These are phyloP conservation scores for Podila minutissima DNA, from an alignment of 192 early-diverging fungal species.

Conservation along the genomic window DNA sequence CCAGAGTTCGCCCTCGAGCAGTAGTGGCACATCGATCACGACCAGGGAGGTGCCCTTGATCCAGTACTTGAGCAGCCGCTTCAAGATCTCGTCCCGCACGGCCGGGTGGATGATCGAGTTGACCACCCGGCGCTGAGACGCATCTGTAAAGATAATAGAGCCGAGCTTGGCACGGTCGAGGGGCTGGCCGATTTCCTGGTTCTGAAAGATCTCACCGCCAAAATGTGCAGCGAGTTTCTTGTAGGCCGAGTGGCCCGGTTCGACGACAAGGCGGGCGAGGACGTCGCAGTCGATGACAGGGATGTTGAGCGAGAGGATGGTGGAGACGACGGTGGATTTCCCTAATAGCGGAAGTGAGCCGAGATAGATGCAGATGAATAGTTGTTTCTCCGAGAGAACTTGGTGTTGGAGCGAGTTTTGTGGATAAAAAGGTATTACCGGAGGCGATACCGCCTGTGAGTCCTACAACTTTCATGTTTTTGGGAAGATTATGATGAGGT, in stretches of 20 bases:
- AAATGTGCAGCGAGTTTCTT: constrained; percentile 79
- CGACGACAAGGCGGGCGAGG: constrained; percentile 88
- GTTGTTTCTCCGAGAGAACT: no score
- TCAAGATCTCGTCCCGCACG: constrained; percentile 85
- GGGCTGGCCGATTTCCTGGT: constrained; percentile 52
- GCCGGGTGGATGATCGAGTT: constrained; percentile 91
- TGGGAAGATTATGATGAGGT: neutral
- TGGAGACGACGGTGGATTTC: constrained; percentile 87
- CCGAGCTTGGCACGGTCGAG: constrained; percentile 85
- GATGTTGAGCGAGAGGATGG: constrained; percentile 62
- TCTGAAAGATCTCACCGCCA: constrained; percentile 70
- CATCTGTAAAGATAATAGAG: constrained; percentile 81
- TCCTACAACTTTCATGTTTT: constrained; percentile 87
- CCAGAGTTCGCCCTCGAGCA: constrained; percentile 87
- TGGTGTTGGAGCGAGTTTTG: neutral
- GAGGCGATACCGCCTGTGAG: constrained; percentile 96
- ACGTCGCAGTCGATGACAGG: constrained; percentile 93
- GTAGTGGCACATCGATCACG: constrained; percentile 92
- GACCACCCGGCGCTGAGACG: constrained; percentile 72
- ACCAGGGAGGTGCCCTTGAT: constrained; percentile 73
- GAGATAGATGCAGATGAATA: neutral
- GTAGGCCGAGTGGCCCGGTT: constrained; percentile 79
- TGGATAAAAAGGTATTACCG: constrained; percentile 46
- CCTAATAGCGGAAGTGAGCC: constrained; percentile 52
- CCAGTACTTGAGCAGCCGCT: constrained; percentile 73